phyloP scores from a whole-genome alignment of 2,329 filamentous ascomycete species.

The Acephala macrosclerotiorum region DNA sequence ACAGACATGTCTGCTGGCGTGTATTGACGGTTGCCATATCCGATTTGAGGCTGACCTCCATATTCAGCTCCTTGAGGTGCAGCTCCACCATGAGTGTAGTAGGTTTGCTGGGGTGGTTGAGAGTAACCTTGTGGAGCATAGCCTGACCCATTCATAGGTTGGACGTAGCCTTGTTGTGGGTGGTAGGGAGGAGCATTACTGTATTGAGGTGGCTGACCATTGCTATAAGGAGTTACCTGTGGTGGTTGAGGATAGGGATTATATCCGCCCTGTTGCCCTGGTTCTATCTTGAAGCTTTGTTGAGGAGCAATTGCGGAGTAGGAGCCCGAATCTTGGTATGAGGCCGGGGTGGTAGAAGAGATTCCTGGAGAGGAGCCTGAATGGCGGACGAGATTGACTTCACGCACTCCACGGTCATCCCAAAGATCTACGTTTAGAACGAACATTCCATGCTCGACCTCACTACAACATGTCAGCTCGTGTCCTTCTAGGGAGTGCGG shows the following conservation, averaged over 20 bases:
- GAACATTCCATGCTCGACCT: slow-evolving; percentile 73
- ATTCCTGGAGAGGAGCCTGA: slow-evolving; percentile 77
- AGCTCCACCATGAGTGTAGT: slow-evolving; percentile 29
- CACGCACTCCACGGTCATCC: slow-evolving; percentile 64
- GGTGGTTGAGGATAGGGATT: slow-evolving; percentile 40
- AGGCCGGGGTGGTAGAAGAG: slow-evolving; percentile 79
- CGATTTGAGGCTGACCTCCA: slow-evolving; percentile 18
- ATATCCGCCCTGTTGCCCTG: slow-evolving; percentile 30
- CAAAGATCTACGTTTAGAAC: slow-evolving; percentile 75
- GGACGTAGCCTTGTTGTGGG: slow-evolving; percentile 28
- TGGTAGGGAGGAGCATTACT: slow-evolving; percentile 36
- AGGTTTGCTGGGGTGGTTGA: slow-evolving; percentile 43
- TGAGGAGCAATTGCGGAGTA: slow-evolving; percentile 39
- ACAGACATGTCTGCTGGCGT: slow-evolving; percentile 32
- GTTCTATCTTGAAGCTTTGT: slow-evolving; percentile 27
- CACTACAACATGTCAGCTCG: slow-evolving; percentile 51
- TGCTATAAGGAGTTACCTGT: slow-evolving; percentile 37
- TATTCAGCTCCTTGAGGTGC: background rate
- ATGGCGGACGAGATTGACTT: slow-evolving; percentile 74
- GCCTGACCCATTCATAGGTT: slow-evolving; percentile 28
- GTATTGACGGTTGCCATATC: slow-evolving; percentile 25
- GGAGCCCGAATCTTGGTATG: slow-evolving; percentile 61
- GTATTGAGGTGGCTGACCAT: slow-evolving; percentile 27
- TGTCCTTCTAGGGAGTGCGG: slow-evolving; percentile 1
- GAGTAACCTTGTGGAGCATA: slow-evolving; percentile 47